Conservation (phyloP, 2,329 filamentous ascomycete species). For the Coniochaeta sp. region DNA sequence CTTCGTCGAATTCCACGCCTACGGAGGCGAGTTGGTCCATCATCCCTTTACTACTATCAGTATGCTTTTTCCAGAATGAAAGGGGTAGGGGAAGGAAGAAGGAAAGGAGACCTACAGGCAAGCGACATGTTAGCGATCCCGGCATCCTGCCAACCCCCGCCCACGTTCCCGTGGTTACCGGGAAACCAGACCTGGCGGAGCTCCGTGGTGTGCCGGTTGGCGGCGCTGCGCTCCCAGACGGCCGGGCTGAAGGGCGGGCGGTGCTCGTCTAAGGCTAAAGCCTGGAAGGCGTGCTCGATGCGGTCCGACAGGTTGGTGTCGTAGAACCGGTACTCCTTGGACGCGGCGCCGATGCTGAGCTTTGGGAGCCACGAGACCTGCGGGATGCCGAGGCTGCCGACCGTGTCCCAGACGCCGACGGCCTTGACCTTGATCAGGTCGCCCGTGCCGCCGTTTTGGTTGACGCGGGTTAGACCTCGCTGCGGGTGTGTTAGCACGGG, state of each 20-base stretch:
- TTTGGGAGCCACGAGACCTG: slow-evolving; percentile 37
- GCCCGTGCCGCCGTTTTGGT: slow-evolving; percentile 26
- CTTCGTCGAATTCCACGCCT: slow-evolving; percentile 40
- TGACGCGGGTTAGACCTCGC: slow-evolving; percentile 32
- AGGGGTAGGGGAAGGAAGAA: neutral
- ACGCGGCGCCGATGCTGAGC: slow-evolving; percentile 36
- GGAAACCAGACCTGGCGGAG: slow-evolving; percentile 48
- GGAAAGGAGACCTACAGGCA: slow-evolving; percentile 22
- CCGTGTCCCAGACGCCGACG: slow-evolving; percentile 45
- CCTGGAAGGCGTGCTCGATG: slow-evolving; percentile 53
- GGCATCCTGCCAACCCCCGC: slow-evolving; percentile 46
- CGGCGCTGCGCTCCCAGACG: slow-evolving; percentile 9
- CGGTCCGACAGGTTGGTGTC: slow-evolving; percentile 45
- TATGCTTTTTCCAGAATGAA: too few species aligned
- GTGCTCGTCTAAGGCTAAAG: slow-evolving; percentile 50
- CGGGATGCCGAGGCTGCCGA: slow-evolving; percentile 40
- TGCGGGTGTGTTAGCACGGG: slow-evolving; percentile 4
- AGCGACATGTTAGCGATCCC: slow-evolving; percentile 29
- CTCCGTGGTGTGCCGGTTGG: slow-evolving; percentile 12
- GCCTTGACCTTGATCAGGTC: slow-evolving; percentile 39
- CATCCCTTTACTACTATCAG: too few species aligned
- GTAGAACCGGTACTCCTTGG: slow-evolving; percentile 43
- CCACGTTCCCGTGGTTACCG: slow-evolving; percentile 46
- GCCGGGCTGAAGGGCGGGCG: slow-evolving; percentile 36
- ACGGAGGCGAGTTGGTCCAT: slow-evolving; percentile 48